These are phyloP conservation scores for Phylloporus arenicola DNA, from an alignment of 768 basidiomycete species.

Conservation along the genomic window DNA sequence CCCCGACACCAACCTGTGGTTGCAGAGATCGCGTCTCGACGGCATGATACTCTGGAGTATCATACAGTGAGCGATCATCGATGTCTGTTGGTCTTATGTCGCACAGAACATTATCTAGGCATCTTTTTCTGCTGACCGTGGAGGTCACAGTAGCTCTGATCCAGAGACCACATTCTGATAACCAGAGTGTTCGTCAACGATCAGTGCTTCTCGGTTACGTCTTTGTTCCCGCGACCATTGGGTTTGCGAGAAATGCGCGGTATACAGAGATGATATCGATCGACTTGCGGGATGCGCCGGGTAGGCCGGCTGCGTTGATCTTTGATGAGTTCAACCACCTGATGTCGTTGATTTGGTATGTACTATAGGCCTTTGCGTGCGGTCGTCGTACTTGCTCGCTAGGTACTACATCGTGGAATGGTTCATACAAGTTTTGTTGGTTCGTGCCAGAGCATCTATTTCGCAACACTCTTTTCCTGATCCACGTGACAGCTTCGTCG, in stretches of 20 bases:
- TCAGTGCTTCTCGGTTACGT: conserved; percentile 16
- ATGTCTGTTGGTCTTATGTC: background rate
- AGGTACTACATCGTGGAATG: conserved; percentile 29
- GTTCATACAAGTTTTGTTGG: conserved; percentile 26
- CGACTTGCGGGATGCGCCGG: conserved; percentile 18
- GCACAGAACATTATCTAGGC: conserved; percentile 8
- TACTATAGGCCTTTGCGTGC: background rate
- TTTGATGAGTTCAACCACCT: too few relatives aligned
- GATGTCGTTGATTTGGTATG: conserved; percentile 17
- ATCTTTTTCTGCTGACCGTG: conserved; percentile 15
- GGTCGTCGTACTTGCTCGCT: background rate
- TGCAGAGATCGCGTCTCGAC: conserved; percentile 23
- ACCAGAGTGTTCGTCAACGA: conserved; percentile 1
- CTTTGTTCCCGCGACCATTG: conserved; percentile 26
- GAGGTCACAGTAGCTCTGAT: conserved; percentile 11
- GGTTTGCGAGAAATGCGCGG: conserved; percentile 20
- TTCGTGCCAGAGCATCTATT: background rate
- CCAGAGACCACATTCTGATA: background rate
- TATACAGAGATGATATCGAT: conserved; percentile 32
- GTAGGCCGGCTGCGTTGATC: conserved; percentile 10
- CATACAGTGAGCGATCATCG: conserved; percentile 13
- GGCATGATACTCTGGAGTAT: conserved; percentile 21
- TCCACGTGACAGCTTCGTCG: conserved; percentile 9
- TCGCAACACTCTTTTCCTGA: background rate
- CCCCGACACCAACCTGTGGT: conserved; percentile 19